Conservation (phyloP, 2,329 filamentous ascomycete genomes). For the Pseudogymnoascus sp. region DNA sequence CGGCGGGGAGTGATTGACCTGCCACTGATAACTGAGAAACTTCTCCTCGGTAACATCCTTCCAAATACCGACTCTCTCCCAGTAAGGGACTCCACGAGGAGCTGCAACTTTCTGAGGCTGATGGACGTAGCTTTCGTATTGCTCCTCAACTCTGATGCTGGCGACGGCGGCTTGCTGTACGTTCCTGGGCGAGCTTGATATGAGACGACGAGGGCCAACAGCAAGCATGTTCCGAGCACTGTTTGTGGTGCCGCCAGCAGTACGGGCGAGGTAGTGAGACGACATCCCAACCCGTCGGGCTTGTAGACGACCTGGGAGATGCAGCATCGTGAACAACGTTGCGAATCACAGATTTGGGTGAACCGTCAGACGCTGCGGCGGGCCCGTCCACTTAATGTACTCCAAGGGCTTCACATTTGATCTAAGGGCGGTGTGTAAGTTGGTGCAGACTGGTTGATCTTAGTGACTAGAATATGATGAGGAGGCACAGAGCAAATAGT, state of each 20-base stretch:
- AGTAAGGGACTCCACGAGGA: conserved; percentile 33
- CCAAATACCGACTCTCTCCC: conserved; percentile 45
- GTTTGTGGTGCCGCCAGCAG: neutral
- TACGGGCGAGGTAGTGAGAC: neutral
- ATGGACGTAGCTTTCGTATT: neutral
- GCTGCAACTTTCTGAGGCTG: neutral
- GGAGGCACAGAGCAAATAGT: neutral
- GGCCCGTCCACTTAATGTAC: neutral
- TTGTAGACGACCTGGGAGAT: neutral
- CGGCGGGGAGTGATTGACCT: conserved; percentile 35
- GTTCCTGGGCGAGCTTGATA: neutral
- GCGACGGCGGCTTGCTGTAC: neutral
- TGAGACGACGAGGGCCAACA: neutral
- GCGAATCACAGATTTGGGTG: neutral
- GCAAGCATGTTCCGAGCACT: neutral
- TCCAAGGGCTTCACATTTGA: neutral
- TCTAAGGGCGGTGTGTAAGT: neutral
- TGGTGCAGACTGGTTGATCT: neutral
- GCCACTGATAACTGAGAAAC: conserved; percentile 49
- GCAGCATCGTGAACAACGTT: neutral
- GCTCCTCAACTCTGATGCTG: conserved; percentile 1
- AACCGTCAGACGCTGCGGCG: neutral
- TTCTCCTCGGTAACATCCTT: conserved; percentile 38
- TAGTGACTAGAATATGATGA: neutral
- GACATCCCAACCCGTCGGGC: neutral